Conservation (phyloP, 169 alveolate species). For the Blepharisma undulans region DNA sequence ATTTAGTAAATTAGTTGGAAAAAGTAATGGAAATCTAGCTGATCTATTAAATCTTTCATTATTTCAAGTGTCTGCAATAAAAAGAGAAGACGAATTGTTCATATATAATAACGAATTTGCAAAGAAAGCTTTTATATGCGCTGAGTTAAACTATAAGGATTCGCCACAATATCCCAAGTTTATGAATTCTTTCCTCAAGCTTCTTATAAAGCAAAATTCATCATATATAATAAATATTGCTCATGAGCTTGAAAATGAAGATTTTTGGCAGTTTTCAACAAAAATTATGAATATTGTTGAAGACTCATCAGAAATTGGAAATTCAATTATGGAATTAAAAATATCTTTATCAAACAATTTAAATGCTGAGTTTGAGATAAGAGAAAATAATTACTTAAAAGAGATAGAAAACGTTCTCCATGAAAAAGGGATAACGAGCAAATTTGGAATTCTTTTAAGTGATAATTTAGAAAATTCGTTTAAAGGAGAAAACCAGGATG, state of each 20-base stretch:
- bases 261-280: neutral
- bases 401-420: neutral
- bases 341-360: neutral
- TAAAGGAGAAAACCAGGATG: neutral
- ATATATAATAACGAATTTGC: neutral
- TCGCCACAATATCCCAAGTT: neutral
- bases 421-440: neutral
- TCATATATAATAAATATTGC: neutral
- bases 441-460: neutral
- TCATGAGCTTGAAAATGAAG: neutral
- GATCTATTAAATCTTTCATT: neutral
- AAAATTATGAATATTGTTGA: neutral
- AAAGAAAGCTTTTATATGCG: neutral
- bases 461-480: neutral
- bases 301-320: neutral
- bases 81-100: neutral
- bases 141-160: neutral
- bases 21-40: neutral
- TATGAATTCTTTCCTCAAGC: neutral
- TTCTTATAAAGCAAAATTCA: neutral
- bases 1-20: neutral
- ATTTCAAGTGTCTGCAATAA: neutral
- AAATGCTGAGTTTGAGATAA: neutral
- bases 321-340: neutral
- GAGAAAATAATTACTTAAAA: neutral